These are phyloP conservation scores for Kentomonas sorsogonicus DNA, from an alignment of 208 protist species.

Conservation along the genomic window DNA sequence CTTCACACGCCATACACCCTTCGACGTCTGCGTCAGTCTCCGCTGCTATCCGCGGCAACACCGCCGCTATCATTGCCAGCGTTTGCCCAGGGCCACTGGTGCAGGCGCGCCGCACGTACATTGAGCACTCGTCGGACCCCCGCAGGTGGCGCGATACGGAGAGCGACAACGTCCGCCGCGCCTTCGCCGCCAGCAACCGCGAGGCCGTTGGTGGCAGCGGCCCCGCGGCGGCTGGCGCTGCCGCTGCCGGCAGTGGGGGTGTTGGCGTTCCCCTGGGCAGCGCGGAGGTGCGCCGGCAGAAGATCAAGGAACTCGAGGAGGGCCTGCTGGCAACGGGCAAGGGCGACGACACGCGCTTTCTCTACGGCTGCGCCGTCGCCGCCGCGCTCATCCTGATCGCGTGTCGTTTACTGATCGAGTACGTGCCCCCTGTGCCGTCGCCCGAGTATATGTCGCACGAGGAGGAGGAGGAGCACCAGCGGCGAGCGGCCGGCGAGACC, in stretches of 20 bases:
- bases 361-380: constrained; percentile 28
- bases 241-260: neutral
- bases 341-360: constrained; percentile 56
- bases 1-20: too few relatives aligned
- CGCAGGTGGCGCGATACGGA: constrained; percentile 63
- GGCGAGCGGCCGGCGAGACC: neutral
- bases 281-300: constrained; percentile 26
- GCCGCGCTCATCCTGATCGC: constrained; percentile 38
- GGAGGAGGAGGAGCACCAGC: constrained; percentile 6
- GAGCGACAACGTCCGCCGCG: constrained; percentile 52
- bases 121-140: constrained; percentile 65
- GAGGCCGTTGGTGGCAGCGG: neutral
- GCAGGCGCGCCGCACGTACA: constrained; percentile 23
- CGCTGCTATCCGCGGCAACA: too few relatives aligned
- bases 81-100: too few relatives aligned
- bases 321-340: constrained; percentile 46
- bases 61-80: too few relatives aligned
- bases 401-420: constrained; percentile 51
- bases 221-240: too few relatives aligned
- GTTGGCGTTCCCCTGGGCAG: constrained; percentile 58
- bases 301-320: constrained; percentile 39
- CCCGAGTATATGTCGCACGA: constrained; percentile 68
- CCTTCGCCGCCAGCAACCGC: constrained; percentile 18
- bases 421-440: constrained; percentile 48
- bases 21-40: too few relatives aligned